These are phyloP conservation scores for Ustilago bromivora DNA, from an alignment of 1,284 basidiomycete species.

Conservation along the genomic window DNA sequence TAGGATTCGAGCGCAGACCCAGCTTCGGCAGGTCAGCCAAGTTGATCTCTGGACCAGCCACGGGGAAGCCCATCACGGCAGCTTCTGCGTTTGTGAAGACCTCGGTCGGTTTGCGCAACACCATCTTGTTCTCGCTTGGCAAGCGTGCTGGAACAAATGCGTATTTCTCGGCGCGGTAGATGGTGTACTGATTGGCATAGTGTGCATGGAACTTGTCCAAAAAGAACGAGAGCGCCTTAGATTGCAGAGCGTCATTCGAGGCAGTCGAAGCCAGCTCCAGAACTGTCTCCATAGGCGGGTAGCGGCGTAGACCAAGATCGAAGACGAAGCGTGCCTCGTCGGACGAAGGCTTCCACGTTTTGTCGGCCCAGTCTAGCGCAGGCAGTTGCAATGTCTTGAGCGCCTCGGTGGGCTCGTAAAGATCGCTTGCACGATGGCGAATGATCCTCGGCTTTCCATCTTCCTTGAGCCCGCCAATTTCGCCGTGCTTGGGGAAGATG, in stretches of 20 bases:
- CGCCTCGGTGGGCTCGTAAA: constrained; percentile 83
- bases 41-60: constrained; percentile 74
- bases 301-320: constrained; percentile 80
- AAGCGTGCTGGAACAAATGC: constrained; percentile 79
- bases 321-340: constrained; percentile 83
- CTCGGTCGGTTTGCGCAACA: constrained; percentile 79
- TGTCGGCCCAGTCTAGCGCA: constrained; percentile 85
- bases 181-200: constrained; percentile 55
- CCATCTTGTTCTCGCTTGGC: constrained; percentile 72
- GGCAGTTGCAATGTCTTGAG: constrained; percentile 83
- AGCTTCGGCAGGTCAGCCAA: constrained; percentile 77
- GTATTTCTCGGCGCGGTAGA: constrained; percentile 49
- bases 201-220: constrained; percentile 57
- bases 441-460: constrained; percentile 56
- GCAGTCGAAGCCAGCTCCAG: constrained; percentile 48
- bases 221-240: constrained; percentile 62
- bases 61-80: constrained; percentile 80
- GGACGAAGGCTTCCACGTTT: constrained; percentile 53
- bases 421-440: constrained; percentile 62
- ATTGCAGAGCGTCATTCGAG: constrained; percentile 32
- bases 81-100: constrained; percentile 81
- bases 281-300: constrained; percentile 79
- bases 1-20: constrained; percentile 81
- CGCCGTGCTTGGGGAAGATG: constrained; percentile 79
- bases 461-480: constrained; percentile 56